Evolutionary conservation across 208 protist genomes (phyloP), one percentile per base, ranked within the genome.

Genomic region (Leishmania major): DNA sequence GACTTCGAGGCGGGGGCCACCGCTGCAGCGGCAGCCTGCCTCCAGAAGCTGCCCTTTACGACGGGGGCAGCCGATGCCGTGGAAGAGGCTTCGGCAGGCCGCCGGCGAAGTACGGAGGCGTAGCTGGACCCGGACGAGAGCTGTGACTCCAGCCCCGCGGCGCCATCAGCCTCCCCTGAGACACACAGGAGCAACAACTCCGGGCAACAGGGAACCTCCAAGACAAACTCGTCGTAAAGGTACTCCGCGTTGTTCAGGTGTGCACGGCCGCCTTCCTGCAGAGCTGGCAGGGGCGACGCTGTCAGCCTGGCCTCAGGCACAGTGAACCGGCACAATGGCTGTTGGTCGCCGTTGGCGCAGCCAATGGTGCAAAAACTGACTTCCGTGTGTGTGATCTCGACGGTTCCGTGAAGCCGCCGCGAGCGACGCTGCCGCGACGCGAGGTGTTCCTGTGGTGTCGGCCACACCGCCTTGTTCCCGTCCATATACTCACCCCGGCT

Each of bases 221-320:
- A 69, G 17, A 64, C 66, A 64, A 79, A 77, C 75, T 79, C 67
- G 22, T 80, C 73, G 45, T 3, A 11, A 62, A 15, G 43, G 51
- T 31, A 8, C 53, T 47, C 73, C 15, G 25, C 45, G 25, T 53
- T 31, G 10, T 81, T 75, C 59, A 67, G n/a, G 43, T 40, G 49
- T 25, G 15, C 43, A 6, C 3, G 45, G 2, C 59, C 75, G 28
- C 64, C 22, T 8, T 59, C 47, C 49, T 47, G 49, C 37, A 59
- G 45, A 37, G 37, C 31, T 51, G n/a, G 6, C 31, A 67, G 51
- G 19, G 83, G 83, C 55, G 74, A 72, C 64, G 59, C 35, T 35
- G 59, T 80, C 45, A 86, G 28, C 1, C 75, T 66, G 37, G 78
- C 83, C 57, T 86, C 64, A 0, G 83, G 67, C 3, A 86, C 51